These are phyloP conservation scores for Glonium stellatum DNA, from an alignment of 495 filamentous ascomycete species.

Conservation along the genomic window DNA sequence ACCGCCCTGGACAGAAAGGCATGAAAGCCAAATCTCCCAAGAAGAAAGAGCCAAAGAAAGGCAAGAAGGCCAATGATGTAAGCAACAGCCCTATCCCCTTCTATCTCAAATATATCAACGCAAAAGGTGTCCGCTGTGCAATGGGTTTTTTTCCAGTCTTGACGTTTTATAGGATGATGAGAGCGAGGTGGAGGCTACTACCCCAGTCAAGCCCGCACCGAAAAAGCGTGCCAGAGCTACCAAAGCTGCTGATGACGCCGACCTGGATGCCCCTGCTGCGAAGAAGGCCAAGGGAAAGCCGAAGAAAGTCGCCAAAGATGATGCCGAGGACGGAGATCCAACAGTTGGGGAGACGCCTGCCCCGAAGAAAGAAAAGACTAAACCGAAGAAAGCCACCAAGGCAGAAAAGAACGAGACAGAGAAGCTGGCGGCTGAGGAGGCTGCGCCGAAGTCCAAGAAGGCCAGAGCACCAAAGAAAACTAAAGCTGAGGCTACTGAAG, in stretches of 20 bases:
- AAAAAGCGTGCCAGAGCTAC: conserved; percentile 26
- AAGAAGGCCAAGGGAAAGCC: conserved; percentile 26
- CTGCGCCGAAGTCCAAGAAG: conserved; percentile 13
- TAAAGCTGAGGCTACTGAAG: background rate
- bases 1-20: conserved; percentile 58
- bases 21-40: conserved; percentile 44
- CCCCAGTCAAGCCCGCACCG: conserved; percentile 16
- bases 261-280: conserved; percentile 28
- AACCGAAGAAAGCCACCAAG: conserved; percentile 18
- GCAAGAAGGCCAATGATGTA: conserved; percentile 22
- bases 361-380: conserved; percentile 25
- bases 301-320: conserved; percentile 33
- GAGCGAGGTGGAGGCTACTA: conserved; percentile 32
- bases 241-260: conserved; percentile 25
- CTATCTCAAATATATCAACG: background rate
- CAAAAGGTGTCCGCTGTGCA: background rate
- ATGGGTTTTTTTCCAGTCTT: background rate
- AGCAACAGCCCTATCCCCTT: background rate
- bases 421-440: conserved; percentile 12
- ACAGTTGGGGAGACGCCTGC: conserved; percentile 16
- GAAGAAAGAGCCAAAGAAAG: conserved; percentile 38
- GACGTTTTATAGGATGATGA: conserved; percentile 23
- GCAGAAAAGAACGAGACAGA: conserved; percentile 19
- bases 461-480: background rate
- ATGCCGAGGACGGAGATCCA: conserved; percentile 26